Evolutionary conservation across 345 rosid genomes (phyloP).

Genomic region (Cardiospermum halicacabum): DNA sequence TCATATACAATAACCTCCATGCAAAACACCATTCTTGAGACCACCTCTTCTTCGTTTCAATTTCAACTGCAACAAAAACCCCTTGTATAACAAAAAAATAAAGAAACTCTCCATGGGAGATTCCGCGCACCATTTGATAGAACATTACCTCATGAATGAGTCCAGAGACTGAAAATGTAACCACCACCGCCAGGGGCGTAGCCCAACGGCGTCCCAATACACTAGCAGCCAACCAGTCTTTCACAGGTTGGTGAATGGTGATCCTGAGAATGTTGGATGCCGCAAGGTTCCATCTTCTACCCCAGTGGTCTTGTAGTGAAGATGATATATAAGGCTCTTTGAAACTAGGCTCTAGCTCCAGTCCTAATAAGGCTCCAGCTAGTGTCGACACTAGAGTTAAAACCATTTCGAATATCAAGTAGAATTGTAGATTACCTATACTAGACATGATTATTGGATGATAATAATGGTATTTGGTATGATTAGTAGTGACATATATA

Average conservation of each 20-base stretch:
- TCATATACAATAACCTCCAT: slow-evolving; percentile 28
- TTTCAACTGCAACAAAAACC: slow-evolving; percentile 26
- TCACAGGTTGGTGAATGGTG: slow-evolving; percentile 47
- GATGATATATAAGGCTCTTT: slow-evolving; percentile 53
- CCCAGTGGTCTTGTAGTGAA: slow-evolving; percentile 78
- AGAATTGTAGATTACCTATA: slow-evolving; percentile 23
- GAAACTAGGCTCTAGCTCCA: slow-evolving; percentile 51
- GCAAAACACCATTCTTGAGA: slow-evolving; percentile 19
- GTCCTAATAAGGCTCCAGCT: slow-evolving; percentile 27
- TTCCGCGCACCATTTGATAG: slow-evolving; percentile 38
- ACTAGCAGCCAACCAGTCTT: slow-evolving; percentile 3
- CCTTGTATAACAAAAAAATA: slow-evolving; percentile 57
- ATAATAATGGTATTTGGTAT: slow-evolving; percentile 13
- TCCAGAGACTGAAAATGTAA: slow-evolving; percentile 44
- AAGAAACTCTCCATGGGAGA: slow-evolving; percentile 48
- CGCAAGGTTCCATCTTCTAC: slow-evolving; percentile 63
- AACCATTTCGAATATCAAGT: slow-evolving; percentile 36
- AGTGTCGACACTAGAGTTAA: slow-evolving; percentile 30
- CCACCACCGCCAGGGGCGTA: slow-evolving; percentile 27
- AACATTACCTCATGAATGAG: slow-evolving; percentile 64
- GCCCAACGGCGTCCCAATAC: slow-evolving; percentile 37
- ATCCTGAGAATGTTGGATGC: slow-evolving; percentile 50
- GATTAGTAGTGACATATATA: slow-evolving; percentile 19
- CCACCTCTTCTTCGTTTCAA: slow-evolving; percentile 38
- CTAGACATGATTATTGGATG: slow-evolving; percentile 22